Conservation (phyloP, 1,284 basidiomycete genomes). For the Mycena sp. region DNA sequence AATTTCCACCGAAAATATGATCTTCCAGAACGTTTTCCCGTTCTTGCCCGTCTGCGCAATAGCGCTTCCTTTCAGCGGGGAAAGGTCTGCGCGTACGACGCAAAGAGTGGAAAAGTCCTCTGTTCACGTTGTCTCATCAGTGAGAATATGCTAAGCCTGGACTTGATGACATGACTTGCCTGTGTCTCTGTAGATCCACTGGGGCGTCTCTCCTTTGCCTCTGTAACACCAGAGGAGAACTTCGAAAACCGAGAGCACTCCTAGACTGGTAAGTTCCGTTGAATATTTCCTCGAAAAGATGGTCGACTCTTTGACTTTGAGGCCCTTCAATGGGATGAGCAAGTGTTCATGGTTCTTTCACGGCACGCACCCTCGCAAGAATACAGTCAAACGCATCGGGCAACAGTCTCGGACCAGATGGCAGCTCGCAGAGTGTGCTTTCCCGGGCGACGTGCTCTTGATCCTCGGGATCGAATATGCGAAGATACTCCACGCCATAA, state of each 20-base stretch:
- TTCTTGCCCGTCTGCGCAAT: constrained; percentile 68
- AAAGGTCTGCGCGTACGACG: constrained; percentile 78
- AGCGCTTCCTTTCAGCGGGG: constrained; percentile 72
- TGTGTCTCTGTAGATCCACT: constrained; percentile 77
- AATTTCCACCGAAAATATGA: constrained; percentile 83
- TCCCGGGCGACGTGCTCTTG: constrained; percentile 71
- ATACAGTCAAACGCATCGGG: constrained; percentile 85
- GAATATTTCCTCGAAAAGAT: constrained; percentile 83
- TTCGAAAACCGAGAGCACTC: constrained; percentile 79
- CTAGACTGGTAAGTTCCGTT: constrained; percentile 78
- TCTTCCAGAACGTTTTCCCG: constrained; percentile 80
- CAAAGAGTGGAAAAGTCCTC: constrained; percentile 81
- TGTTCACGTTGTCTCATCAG: constrained; percentile 29
- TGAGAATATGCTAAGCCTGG: not conserved
- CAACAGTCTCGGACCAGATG: constrained; percentile 75
- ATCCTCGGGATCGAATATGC: constrained; percentile 71
- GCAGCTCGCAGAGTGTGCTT: constrained; percentile 74
- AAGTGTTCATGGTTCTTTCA: no score
- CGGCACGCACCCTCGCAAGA: constrained; percentile 69
- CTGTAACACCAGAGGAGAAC: constrained; percentile 85
- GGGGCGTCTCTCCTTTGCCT: constrained; percentile 71
- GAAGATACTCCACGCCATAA: constrained; percentile 82
- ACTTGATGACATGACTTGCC: constrained; percentile 43
- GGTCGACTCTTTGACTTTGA: constrained; percentile 81
- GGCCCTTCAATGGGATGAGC: constrained; percentile 62